Base-by-base conservation (phyloP, 1,284 basidiomycete species). In the Amylostereum chailletii region DNA sequence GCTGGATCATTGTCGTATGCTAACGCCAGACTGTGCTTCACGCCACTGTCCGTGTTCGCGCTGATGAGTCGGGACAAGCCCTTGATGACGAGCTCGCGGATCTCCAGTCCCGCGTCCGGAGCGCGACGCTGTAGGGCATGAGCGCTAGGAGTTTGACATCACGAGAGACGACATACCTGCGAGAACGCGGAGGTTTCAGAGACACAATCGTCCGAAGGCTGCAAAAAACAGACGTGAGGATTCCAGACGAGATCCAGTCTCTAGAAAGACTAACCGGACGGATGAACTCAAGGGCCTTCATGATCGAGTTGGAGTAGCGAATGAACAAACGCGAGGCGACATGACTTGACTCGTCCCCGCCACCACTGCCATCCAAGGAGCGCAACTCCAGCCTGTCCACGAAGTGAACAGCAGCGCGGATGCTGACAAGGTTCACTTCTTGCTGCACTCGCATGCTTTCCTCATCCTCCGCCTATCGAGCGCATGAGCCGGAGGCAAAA, bases 11-110 rank as follows among this genome's bases (percentile, higher is more conserved):
- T 68, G 58, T 91, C 85, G 58, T 92, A 94, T 2, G 87, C 90
- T 49, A 90, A 69, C 1, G 81, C 71, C 31, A 95, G 76, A 60
- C 88, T 93, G 63, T 93, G 90, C 64, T 94, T 93, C 58, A 95
- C 80, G 9, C 91, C 92, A 55, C 82, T 86, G 59, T 95, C 90
- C 33, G 90, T 86, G 61, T 95, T 96, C 19, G 90, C 80, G 30
- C 79, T 81, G 50, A 95, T 81, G 4, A 95, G 71, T 55, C 93
- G 81, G 0, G 91, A 80, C 2, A 95, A 75, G 0, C 88, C 90
- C 5, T 79, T 76, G 51, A 93, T 83, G 44, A 88, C 77, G 32
- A 87, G 65, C 51, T 90, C 86, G 11, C 83, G 75, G 33, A 88
- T 65, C 50, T 83, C 78, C 2, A 76, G 71, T 55, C 82, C 78